Conservation (phyloP, 1,139 yeast genomes). For the Scheffersomyces insectosa region DNA sequence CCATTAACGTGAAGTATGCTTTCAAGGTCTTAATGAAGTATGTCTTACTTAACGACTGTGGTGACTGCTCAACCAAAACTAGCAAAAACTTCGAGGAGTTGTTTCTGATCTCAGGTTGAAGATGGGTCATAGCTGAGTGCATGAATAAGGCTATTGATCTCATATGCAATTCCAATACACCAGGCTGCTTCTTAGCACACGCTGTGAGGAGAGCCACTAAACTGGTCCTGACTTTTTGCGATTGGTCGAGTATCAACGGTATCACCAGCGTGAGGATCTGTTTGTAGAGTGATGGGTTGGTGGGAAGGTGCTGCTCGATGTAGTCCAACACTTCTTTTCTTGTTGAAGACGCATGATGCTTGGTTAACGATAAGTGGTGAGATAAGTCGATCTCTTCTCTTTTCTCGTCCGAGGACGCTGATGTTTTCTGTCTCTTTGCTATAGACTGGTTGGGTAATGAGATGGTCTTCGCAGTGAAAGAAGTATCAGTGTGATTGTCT, state of each 20-base stretch:
- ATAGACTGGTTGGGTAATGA: constrained; percentile 60
- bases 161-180: constrained; percentile 66
- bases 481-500: constrained; percentile 79
- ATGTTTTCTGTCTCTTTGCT: constrained; percentile 17
- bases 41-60: constrained; percentile 52
- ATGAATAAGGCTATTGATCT: constrained; percentile 68
- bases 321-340: constrained; percentile 69
- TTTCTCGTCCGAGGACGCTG: constrained; percentile 10
- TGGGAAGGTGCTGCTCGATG: constrained; percentile 48
- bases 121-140: constrained; percentile 95
- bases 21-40: constrained; percentile 61
- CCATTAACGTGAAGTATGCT: constrained; percentile 56
- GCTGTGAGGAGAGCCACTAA: constrained; percentile 53
- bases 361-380: constrained; percentile 64
- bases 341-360: constrained; percentile 75
- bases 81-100: constrained; percentile 67
- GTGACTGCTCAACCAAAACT: constrained; percentile 49
- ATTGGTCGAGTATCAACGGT: constrained; percentile 63
- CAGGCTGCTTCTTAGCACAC: constrained; percentile 52
- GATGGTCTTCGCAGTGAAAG: constrained; percentile 76
- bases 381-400: constrained; percentile 47
- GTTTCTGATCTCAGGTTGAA: constrained; percentile 68
- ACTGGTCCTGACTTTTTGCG: constrained; percentile 64
- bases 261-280: constrained; percentile 56
- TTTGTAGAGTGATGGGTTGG: constrained; percentile 55